A percentile compares a stretch with the other conserved stretches of the same genome.
phyloP scores from a whole-genome alignment of 495 filamentous ascomycete species.

The Chaetomium fimeti region DNA sequence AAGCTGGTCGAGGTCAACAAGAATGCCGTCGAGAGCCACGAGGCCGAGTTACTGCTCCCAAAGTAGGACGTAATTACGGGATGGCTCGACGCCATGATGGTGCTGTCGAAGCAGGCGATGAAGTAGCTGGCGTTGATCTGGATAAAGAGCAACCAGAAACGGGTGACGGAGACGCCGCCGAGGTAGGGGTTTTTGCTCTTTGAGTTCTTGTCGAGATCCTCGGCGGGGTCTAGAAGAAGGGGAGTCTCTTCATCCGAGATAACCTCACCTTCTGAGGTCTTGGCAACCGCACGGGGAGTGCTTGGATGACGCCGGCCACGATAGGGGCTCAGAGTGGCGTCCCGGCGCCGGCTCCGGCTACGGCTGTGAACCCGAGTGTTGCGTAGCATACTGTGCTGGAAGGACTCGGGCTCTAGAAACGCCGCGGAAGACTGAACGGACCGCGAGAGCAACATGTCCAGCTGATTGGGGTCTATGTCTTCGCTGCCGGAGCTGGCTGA shows the following conservation, averaged over 20 bases:
- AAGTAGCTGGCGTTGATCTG: slow-evolving; percentile 43
- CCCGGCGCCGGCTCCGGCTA: slow-evolving; percentile 5
- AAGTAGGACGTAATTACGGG: slow-evolving; percentile 81
- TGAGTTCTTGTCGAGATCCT: not conserved
- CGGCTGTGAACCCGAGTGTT: slow-evolving; percentile 21
- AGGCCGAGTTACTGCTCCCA: slow-evolving; percentile 68
- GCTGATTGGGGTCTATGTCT: slow-evolving; percentile 41
- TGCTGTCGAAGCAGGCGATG: slow-evolving; percentile 63
- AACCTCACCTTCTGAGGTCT: not conserved
- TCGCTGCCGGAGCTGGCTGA: slow-evolving; percentile 13
- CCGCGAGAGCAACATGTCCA: slow-evolving; percentile 43
- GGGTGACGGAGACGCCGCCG: slow-evolving; percentile 35
- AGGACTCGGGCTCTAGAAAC: slow-evolving; percentile 42
- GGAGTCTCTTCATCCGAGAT: slow-evolving; percentile 23
- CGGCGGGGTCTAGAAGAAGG: slow-evolving; percentile 14
- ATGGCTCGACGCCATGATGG: slow-evolving; percentile 78
- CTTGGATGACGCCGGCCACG: slow-evolving; percentile 10
- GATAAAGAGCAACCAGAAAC: slow-evolving; percentile 43
- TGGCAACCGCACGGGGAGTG: not conserved
- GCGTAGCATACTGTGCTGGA: slow-evolving; percentile 43
- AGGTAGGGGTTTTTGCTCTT: slow-evolving; percentile 32
- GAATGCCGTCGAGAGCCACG: slow-evolving; percentile 79
- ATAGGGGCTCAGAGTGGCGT: slow-evolving; percentile 11
- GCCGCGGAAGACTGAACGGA: slow-evolving; percentile 38
- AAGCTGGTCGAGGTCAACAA: slow-evolving; percentile 73